Evolutionary conservation across 495 filamentous ascomycete species (phyloP).

Genomic region (Neurospora sp.): DNA sequence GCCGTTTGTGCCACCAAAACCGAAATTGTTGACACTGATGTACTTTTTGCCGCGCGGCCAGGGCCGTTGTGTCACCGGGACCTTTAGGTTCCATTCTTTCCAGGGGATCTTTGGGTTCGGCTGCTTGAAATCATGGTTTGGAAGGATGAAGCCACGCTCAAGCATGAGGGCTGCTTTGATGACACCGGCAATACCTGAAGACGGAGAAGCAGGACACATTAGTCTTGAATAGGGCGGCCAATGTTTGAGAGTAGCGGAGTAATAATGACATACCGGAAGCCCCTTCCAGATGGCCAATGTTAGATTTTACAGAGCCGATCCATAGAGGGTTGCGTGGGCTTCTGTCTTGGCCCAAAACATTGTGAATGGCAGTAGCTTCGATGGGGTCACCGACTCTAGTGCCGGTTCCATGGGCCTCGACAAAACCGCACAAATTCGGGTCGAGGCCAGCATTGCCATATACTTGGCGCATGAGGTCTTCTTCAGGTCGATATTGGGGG

Average conservation of each 20-base stretch:
- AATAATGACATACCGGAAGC: slow-evolving; percentile 22
- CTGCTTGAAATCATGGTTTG: slow-evolving; percentile 41
- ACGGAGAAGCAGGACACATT: background rate
- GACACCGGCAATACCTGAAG: slow-evolving; percentile 39
- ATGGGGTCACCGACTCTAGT: slow-evolving; percentile 41
- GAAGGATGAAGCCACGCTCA: slow-evolving; percentile 39
- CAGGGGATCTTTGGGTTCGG: slow-evolving; percentile 43
- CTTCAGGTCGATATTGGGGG: slow-evolving; percentile 7
- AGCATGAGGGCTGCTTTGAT: slow-evolving; percentile 49
- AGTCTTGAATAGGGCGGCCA: background rate
- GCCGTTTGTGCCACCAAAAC: slow-evolving; percentile 44
- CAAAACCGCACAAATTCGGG: slow-evolving; percentile 30
- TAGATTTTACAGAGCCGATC: slow-evolving; percentile 49
- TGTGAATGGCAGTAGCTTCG: slow-evolving; percentile 32
- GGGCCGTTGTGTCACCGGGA: slow-evolving; percentile 23
- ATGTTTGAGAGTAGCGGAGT: background rate
- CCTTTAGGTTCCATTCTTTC: slow-evolving; percentile 36
- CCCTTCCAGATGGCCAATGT: slow-evolving; percentile 49
- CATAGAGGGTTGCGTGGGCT: slow-evolving; percentile 23
- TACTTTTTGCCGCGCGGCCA: slow-evolving; percentile 28
- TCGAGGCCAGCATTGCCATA: slow-evolving; percentile 31
- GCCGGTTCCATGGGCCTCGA: slow-evolving; percentile 47
- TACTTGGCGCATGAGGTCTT: slow-evolving; percentile 36
- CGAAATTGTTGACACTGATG: slow-evolving; percentile 34
- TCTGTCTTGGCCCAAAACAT: slow-evolving; percentile 24